A percentile compares a stretch with the other conserved stretches of the same genome.
Conservation (phyloP, 768 basidiomycete species). For the Tricholoma saponaceum region DNA sequence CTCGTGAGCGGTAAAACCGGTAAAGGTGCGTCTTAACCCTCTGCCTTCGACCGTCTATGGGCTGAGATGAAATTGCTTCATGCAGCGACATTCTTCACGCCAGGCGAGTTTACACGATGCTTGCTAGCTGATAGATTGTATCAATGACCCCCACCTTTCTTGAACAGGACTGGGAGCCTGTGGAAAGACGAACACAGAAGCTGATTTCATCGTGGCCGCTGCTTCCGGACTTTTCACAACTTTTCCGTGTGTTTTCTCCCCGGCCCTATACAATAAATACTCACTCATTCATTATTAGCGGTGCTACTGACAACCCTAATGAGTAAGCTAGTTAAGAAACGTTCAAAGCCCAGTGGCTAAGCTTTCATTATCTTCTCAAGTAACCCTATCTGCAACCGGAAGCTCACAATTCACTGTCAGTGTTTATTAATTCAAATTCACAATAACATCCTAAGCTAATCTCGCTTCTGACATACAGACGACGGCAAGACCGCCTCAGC, state of each 20-base stretch:
- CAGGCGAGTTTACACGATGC: not conserved
- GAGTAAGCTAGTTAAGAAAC: not conserved
- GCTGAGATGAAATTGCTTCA: not conserved
- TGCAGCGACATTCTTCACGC: slow-evolving; percentile 1
- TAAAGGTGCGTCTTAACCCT: not conserved
- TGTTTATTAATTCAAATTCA: not conserved
- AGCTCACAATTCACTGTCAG: slow-evolving; percentile 7
- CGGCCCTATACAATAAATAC: not conserved
- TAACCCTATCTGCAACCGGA: slow-evolving; percentile 13
- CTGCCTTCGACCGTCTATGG: not conserved
- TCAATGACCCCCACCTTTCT: not conserved
- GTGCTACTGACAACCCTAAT: slow-evolving; percentile 11
- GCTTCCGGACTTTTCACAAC: slow-evolving; percentile 8
- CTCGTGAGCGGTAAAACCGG: not conserved
- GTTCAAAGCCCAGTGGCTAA: not conserved
- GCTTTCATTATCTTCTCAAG: not conserved
- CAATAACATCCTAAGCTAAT: not conserved
- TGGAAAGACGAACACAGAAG: slow-evolving; percentile 5
- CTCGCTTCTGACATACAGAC: not conserved
- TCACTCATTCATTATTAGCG: not conserved
- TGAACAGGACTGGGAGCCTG: slow-evolving; percentile 12
- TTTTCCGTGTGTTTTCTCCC: slow-evolving; percentile 7
- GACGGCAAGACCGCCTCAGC: slow-evolving; percentile 10
- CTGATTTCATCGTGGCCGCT: slow-evolving; percentile 10
- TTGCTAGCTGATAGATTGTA: not conserved